These are phyloP conservation scores for Raddia distichophylla DNA, from an alignment of 176 grass and related monocot species.

Conservation along the genomic window DNA sequence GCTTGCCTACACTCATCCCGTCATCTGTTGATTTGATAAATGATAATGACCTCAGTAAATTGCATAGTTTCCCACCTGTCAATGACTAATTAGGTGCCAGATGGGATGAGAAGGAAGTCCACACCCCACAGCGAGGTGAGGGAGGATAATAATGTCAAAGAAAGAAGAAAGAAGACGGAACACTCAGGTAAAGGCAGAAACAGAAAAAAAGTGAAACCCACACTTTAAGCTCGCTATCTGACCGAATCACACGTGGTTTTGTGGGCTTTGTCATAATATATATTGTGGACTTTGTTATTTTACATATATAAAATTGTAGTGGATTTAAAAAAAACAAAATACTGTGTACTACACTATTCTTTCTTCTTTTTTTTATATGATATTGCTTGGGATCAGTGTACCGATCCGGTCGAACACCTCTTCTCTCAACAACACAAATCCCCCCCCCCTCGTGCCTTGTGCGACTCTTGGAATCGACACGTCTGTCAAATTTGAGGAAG, in stretches of 20 bases:
- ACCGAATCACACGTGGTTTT: too few species aligned
- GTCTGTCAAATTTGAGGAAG: too few species aligned
- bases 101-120: not conserved
- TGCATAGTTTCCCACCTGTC: not conserved
- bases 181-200: not conserved
- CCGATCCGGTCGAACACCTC: too few species aligned
- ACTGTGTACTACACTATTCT: not conserved
- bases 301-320: too few species aligned
- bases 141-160: not conserved
- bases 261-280: too few species aligned
- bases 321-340: too few species aligned
- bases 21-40: not conserved
- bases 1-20: not conserved
- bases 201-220: not conserved
- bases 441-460: too few species aligned
- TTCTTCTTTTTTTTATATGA: too few species aligned
- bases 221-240: not conserved
- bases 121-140: not conserved
- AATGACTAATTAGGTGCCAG: not conserved
- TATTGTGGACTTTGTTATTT: too few species aligned
- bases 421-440: too few species aligned
- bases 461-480: too few species aligned
- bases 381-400: too few species aligned
- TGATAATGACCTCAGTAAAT: constrained; percentile 1
- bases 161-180: not conserved